Percentiles rank a stretch among this genome's conserved stretches.
Conservation (phyloP, 257 asterid species). For the Datura wrightii region DNA sequence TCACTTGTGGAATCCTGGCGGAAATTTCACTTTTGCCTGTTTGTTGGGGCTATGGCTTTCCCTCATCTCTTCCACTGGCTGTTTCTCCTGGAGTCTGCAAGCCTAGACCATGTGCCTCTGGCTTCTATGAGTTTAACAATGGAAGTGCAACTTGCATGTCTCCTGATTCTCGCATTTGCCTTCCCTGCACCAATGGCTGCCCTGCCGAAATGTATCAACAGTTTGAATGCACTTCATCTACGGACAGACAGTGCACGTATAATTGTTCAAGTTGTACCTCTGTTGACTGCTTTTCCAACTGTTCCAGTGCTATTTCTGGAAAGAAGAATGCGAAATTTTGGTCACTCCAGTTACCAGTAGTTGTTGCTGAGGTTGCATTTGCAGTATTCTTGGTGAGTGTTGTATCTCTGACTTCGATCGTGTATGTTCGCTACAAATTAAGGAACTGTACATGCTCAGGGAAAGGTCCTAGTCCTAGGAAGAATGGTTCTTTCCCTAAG, state of each 20-base stretch:
- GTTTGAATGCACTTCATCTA: constrained; percentile 50
- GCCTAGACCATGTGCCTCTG: constrained; percentile 57
- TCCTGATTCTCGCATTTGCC: constrained; percentile 64
- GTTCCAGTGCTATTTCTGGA: constrained; percentile 45
- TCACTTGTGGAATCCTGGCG: constrained; percentile 84
- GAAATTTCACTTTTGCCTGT: constrained; percentile 64
- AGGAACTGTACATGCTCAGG: constrained; percentile 77
- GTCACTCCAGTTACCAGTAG: constrained; percentile 75
- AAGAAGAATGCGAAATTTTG: constrained; percentile 57
- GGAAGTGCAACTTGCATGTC: constrained; percentile 62
- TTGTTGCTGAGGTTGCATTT: constrained; percentile 73
- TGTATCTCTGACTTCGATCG: constrained; percentile 57
- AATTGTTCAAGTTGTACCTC: constrained; percentile 76
- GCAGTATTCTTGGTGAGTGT: constrained; percentile 71
- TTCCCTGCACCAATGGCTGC: constrained; percentile 77
- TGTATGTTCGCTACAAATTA: constrained; percentile 70
- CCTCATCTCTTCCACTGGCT: constrained; percentile 70
- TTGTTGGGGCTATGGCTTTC: constrained; percentile 85
- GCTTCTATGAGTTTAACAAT: constrained; percentile 60
- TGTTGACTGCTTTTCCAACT: constrained; percentile 58
- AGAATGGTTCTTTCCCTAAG: constrained; percentile 48
- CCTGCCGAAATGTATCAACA: constrained; percentile 71
- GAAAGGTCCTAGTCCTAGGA: constrained; percentile 39
- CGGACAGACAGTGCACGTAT: constrained; percentile 68
- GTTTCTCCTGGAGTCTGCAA: constrained; percentile 77